Conservation (phyloP, 805 yeast genomes). For the Pichia rugopelliculosa region DNA sequence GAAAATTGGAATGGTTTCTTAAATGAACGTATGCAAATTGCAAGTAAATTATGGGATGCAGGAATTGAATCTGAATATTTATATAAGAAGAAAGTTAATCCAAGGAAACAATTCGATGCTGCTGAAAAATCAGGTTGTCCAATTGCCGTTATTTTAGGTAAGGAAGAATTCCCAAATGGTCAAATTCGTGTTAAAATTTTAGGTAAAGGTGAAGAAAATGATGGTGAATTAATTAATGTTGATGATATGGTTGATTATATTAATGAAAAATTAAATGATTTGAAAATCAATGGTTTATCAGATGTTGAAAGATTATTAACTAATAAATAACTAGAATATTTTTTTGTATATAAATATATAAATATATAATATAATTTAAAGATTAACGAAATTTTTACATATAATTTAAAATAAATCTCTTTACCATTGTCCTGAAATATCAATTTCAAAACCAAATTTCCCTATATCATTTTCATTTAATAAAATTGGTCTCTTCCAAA, state of each 20-base stretch:
- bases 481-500: slow-evolving; percentile 5
- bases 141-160: slow-evolving; percentile 87
- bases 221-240: slow-evolving; percentile 71
- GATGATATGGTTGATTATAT: slow-evolving; percentile 50
- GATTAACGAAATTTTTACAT: neutral
- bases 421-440: slow-evolving; percentile 13
- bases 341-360: neutral
- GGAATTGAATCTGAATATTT: slow-evolving; percentile 89
- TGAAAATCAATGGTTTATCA: slow-evolving; percentile 48
- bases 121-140: slow-evolving; percentile 94
- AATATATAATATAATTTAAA: neutral
- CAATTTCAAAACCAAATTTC: slow-evolving; percentile 14
- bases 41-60: slow-evolving; percentile 77
- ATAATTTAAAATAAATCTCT: neutral
- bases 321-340: slow-evolving; percentile 1
- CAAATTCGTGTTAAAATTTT: slow-evolving; percentile 78
- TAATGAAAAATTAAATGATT: slow-evolving; percentile 28
- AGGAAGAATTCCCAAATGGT: slow-evolving; percentile 83
- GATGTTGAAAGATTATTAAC: slow-evolving; percentile 57
- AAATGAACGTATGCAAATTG: slow-evolving; percentile 82
- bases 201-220: slow-evolving; percentile 73
- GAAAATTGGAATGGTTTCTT: slow-evolving; percentile 91
- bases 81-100: slow-evolving; percentile 89
- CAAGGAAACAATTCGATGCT: slow-evolving; percentile 94
- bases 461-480: neutral